Evolutionary conservation across 257 asterid genomes (phyloP).

Genomic region (Ligustrum vulgare): DNA sequence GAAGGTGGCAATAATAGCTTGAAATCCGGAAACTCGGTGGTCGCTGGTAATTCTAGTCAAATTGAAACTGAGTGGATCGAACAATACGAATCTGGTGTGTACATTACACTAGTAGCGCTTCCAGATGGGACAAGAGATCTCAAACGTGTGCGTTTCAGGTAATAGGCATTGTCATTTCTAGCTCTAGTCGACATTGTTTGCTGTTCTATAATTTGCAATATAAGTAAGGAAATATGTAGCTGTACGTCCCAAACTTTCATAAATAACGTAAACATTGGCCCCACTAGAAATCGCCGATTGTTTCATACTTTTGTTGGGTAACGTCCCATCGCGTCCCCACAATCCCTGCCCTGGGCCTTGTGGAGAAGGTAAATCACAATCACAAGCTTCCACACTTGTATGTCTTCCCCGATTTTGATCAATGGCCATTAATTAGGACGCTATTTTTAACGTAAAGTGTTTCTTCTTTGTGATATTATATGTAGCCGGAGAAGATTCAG

Average conservation of each 20-base stretch:
- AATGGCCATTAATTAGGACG: not conserved
- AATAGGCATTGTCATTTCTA: constrained; percentile 15
- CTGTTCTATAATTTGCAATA: not conserved
- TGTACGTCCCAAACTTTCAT: not conserved
- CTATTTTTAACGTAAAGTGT: not conserved
- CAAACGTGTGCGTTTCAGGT: constrained; percentile 99
- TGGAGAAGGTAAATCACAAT: no score
- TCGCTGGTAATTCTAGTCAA: constrained; percentile 54
- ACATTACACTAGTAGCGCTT: constrained; percentile 80
- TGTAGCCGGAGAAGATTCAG: constrained; percentile 94
- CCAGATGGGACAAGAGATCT: constrained; percentile 91
- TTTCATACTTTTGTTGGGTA: no score
- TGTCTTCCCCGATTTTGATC: not conserved
- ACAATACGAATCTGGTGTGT: constrained; percentile 90
- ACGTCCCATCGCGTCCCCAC: no score
- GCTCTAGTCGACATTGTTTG: not conserved
- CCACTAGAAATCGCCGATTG: not conserved
- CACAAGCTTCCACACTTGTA: no score
- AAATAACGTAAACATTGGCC: not conserved
- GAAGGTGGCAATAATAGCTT: constrained; percentile 47
- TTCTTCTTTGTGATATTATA: not conserved
- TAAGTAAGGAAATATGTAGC: not conserved
- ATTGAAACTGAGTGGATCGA: constrained; percentile 92
- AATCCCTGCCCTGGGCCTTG: no score
- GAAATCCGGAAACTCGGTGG: constrained; percentile 45